Conservation (phyloP, 1,139 yeast genomes). For the Scheffersomyces quercinus region DNA sequence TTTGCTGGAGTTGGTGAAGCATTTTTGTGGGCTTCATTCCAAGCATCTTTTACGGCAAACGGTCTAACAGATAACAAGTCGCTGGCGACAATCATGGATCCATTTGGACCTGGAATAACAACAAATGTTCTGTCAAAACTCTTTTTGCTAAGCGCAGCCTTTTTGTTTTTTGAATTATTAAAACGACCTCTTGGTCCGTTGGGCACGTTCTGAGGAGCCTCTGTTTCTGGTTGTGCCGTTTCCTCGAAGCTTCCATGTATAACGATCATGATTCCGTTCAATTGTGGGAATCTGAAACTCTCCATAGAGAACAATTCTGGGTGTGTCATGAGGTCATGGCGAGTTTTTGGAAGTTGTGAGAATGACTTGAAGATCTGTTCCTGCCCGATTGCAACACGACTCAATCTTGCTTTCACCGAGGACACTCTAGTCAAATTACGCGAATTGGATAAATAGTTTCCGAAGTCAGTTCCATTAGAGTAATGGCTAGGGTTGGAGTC, state of each 20-base stretch:
- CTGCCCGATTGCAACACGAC: slow-evolving; percentile 70
- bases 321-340: slow-evolving; percentile 63
- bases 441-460: slow-evolving; percentile 66
- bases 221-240: slow-evolving; percentile 50
- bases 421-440: slow-evolving; percentile 76
- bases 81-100: slow-evolving; percentile 77
- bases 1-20: slow-evolving; percentile 12
- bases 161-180: slow-evolving; percentile 31
- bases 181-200: slow-evolving; percentile 31
- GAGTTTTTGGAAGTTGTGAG: slow-evolving; percentile 68
- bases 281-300: slow-evolving; percentile 67
- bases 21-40: slow-evolving; percentile 34
- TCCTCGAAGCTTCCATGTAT: slow-evolving; percentile 88
- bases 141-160: slow-evolving; percentile 55
- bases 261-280: slow-evolving; percentile 73
- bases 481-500: slow-evolving; percentile 36
- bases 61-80: slow-evolving; percentile 75
- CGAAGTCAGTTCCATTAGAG: slow-evolving; percentile 50
- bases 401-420: slow-evolving; percentile 52
- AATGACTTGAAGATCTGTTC: slow-evolving; percentile 64
- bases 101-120: slow-evolving; percentile 72
- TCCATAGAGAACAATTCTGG: slow-evolving; percentile 78
- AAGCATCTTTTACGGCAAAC: slow-evolving; percentile 58
- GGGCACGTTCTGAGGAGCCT: slow-evolving; percentile 13
- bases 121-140: slow-evolving; percentile 87